These are phyloP conservation scores for Ilyonectria robusta DNA, from an alignment of 2,329 filamentous ascomycete genomes.

Conservation along the genomic window DNA sequence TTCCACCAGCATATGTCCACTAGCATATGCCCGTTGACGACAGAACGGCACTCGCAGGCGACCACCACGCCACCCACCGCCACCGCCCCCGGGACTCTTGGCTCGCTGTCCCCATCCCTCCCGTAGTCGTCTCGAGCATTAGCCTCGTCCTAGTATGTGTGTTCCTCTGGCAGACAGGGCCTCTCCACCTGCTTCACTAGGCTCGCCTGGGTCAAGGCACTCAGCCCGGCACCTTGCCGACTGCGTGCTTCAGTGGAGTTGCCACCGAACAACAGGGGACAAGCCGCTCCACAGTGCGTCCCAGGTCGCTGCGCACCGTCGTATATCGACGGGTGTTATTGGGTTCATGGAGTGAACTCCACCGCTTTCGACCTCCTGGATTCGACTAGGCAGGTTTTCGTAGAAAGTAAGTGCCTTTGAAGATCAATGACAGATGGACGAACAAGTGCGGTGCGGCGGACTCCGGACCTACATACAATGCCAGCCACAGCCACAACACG, in stretches of 20 bases:
- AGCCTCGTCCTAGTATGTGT: background rate
- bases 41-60: slow-evolving; percentile 3
- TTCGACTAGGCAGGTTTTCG: background rate
- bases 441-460: background rate
- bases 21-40: slow-evolving; percentile 6
- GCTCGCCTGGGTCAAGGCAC: background rate
- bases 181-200: background rate
- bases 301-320: background rate
- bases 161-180: background rate
- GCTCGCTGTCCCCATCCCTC: slow-evolving; percentile 2
- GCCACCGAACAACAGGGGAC: background rate
- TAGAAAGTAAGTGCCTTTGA: background rate
- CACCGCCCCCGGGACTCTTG: slow-evolving; percentile 5
- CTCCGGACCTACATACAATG: background rate
- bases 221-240: slow-evolving; percentile 2
- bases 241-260: slow-evolving; percentile 1
- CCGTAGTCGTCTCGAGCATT: background rate
- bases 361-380: background rate
- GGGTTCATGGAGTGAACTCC: background rate
- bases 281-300: background rate
- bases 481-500: background rate
- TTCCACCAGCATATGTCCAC: slow-evolving; percentile 3
- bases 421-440: background rate
- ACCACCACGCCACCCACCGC: slow-evolving; percentile 9
- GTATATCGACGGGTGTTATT: background rate